Percentiles rank a stretch among this genome's conserved stretches.
Conservation (phyloP, 805 yeast genomes). For the Yamadazyma akitaensis region DNA sequence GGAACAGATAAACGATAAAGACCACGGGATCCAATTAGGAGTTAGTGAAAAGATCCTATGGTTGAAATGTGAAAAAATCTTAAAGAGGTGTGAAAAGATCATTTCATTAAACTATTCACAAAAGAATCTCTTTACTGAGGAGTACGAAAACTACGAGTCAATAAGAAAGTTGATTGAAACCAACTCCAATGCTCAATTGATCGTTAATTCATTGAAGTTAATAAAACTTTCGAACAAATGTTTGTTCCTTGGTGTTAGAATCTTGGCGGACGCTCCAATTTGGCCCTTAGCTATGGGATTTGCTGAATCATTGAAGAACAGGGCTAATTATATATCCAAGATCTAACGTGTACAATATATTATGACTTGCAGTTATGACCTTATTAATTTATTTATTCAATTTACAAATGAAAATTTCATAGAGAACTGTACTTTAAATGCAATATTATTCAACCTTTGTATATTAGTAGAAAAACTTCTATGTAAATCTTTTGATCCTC, state of each 20-base stretch:
- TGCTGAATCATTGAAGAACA: constrained; percentile 73
- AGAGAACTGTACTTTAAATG: neutral
- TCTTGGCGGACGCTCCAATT: constrained; percentile 79
- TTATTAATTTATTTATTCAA: constrained; percentile 2
- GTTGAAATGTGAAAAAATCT: constrained; percentile 58
- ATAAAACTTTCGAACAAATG: constrained; percentile 52
- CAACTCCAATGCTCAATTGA: constrained; percentile 18
- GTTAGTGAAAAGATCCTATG: constrained; percentile 54
- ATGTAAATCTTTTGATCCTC: constrained; percentile 4
- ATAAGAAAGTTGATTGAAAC: constrained; percentile 50
- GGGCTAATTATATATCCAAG: constrained; percentile 29
- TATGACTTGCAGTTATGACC: constrained; percentile 4
- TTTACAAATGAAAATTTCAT: neutral
- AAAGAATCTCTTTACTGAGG: constrained; percentile 8
- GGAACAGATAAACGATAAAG: constrained; percentile 33
- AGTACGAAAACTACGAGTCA: constrained; percentile 26
- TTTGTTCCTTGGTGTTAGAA: constrained; percentile 67
- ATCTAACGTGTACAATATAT: constrained; percentile 4
- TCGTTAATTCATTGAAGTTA: constrained; percentile 18
- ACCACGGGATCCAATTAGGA: constrained; percentile 15
- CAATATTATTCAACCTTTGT: neutral
- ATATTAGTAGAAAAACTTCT: neutral
- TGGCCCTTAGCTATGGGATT: constrained; percentile 81
- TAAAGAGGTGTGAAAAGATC: constrained; percentile 58
- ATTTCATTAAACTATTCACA: constrained; percentile 28